Base-by-base conservation (phyloP, 306 rosid genomes). In the Prunus campanulata region DNA sequence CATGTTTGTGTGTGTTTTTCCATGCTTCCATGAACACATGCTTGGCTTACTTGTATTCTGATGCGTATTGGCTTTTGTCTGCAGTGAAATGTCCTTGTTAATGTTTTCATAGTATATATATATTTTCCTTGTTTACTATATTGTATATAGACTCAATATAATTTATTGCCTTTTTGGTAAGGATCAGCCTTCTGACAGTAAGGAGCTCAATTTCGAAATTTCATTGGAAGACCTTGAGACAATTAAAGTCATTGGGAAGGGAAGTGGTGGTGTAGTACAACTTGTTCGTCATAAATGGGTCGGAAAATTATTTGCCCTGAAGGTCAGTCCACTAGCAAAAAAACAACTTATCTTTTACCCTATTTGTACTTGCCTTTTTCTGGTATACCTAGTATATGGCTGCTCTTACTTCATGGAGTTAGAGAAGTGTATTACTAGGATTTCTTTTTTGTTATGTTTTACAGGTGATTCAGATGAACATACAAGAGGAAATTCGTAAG, bases 211-310 rank as follows among this genome's bases (percentile, higher is more conserved):
- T 71, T 83, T 79, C 11, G 91, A 96, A 74, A 82, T 96, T 86
- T 84, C 91, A 0, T 85, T 89, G 83, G 99, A 91, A 57, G 99
- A 92, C 74, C 88, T 96, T 46, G 99, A 96, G 87, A 88, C 96
- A 57, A 69, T 92, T 77, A 95, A 92, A 82, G 97, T 92, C 55
- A 92, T 95, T 59, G 98, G 98, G 51, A 95, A 95, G 74, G 98
- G 98, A 60, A 92, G 98, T 56, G 99, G 99, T 5, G 99, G 98
- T 35, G 96, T 96, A 24, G 99, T 96, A 12, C 99, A 96, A 78
- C 98, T 96, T 64, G 99, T 92, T 85, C 98, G 89, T 67, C 99
- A 92, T 79, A 96, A 96, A 82, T 96, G 99, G 99, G 87, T 85
- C 16, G 97, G 99, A 30, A 88, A 76, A 78, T 79, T 91, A 66